phyloP scores from a whole-genome alignment of 192 early-diverging fungal species.

The Coemansia sp. region DNA sequence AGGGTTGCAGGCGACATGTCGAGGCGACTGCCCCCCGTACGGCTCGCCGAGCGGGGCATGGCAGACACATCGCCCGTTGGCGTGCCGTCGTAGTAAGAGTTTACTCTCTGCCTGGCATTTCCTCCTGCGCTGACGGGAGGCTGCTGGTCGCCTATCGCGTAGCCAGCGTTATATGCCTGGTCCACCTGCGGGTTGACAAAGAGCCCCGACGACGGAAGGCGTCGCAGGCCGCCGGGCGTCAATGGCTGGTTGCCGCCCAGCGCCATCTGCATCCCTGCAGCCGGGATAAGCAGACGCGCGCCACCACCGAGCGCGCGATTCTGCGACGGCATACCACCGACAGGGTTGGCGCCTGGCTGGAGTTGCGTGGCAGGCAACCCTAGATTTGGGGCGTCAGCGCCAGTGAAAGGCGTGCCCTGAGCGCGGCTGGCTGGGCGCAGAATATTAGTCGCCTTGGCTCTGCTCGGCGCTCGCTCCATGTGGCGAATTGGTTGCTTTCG shows the following conservation, averaged over 20 bases:
- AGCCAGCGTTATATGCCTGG: conserved; percentile 7
- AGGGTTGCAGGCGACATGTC: conserved; percentile 11
- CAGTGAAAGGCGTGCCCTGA: conserved; percentile 18
- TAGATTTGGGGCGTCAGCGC: conserved; percentile 11
- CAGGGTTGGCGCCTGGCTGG: conserved; percentile 1
- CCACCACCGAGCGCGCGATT: conserved; percentile 3
- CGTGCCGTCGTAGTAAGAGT: conserved; percentile 46
- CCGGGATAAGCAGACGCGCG: conserved; percentile 36
- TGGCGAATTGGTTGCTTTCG: neutral
- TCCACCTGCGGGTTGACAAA: conserved; percentile 25
- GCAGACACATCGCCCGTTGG: conserved; percentile 26
- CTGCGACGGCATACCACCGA: neutral
- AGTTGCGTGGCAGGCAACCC: conserved; percentile 1
- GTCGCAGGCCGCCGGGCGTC: conserved; percentile 21
- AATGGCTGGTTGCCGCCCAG: conserved; percentile 17
- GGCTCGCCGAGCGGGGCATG: conserved; percentile 28
- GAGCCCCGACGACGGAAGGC: conserved; percentile 42
- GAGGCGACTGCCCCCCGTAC: conserved; percentile 47
- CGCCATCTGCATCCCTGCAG: conserved; percentile 13
- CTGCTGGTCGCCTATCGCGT: conserved; percentile 12
- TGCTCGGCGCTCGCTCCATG: conserved; percentile 53
- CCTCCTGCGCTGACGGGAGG: conserved; percentile 14
- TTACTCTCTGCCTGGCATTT: conserved; percentile 28
- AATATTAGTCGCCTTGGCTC: conserved; percentile 56
- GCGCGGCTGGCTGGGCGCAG: conserved; percentile 51